A percentile compares a stretch with the other conserved stretches of the same genome.
phyloP scores from a whole-genome alignment of 257 asterid species.

The Solanum habrochaites region DNA sequence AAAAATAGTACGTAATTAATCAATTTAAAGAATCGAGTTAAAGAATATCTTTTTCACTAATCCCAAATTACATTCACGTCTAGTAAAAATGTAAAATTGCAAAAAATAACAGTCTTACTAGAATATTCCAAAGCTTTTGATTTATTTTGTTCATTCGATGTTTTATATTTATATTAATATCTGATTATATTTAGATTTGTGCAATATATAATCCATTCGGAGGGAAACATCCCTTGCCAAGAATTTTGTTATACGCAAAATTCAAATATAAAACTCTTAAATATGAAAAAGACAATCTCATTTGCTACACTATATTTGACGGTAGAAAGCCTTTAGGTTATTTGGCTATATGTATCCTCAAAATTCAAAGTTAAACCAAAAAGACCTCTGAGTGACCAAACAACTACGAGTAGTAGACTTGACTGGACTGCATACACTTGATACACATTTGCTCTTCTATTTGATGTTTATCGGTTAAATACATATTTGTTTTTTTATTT shows the following conservation, averaged over 20 bases:
- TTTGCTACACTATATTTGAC: too few species aligned
- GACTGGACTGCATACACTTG: neutral
- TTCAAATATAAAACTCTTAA: too few species aligned
- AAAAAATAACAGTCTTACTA: neutral
- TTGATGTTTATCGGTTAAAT: too few species aligned
- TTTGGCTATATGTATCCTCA: neutral
- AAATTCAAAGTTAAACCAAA: neutral
- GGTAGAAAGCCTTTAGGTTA: too few species aligned
- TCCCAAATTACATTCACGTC: neutral
- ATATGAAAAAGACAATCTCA: too few species aligned
- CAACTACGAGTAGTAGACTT: neutral
- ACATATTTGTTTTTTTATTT: neutral
- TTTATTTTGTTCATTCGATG: fast-evolving
- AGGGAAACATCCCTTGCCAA: too few species aligned
- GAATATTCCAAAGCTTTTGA: neutral
- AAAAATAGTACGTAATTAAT: neutral
- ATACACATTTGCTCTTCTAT: too few species aligned
- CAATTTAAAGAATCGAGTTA: neutral
- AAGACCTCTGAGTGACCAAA: neutral
- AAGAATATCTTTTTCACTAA: neutral
- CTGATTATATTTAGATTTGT: too few species aligned
- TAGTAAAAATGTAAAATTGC: neutral
- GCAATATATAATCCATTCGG: fast-evolving
- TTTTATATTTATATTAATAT: fast-evolving
- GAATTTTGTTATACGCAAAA: fast-evolving